phyloP scores from a whole-genome alignment of 176 grass and related monocot species.

The Oryza rufipogon region DNA sequence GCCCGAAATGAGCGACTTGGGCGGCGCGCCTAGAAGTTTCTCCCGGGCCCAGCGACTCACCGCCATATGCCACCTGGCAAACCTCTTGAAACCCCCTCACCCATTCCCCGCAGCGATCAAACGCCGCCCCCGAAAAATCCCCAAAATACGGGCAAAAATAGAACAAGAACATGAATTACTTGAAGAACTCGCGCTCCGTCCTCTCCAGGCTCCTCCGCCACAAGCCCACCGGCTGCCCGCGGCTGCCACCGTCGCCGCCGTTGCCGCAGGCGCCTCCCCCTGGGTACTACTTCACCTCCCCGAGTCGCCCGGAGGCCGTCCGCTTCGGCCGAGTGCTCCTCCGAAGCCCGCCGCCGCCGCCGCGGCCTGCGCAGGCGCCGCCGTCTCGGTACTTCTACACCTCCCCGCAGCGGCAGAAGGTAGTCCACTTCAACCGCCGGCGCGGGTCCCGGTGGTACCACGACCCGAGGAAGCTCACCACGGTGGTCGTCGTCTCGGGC shows the following conservation, averaged over 20 bases:
- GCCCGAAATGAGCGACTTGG: background rate
- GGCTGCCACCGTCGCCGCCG: background rate
- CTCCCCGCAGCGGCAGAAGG: constrained; percentile 48
- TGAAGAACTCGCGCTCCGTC: constrained; percentile 51
- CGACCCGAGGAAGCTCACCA: constrained; percentile 62
- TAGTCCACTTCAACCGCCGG: constrained; percentile 71
- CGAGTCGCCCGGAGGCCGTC: constrained; percentile 18
- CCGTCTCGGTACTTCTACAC: constrained; percentile 45
- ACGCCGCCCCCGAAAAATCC: constrained; percentile 16
- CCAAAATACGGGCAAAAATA: background rate
- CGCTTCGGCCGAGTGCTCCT: constrained; percentile 39
- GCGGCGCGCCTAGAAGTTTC: background rate
- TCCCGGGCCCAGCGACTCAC: background rate
- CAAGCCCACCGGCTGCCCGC: background rate
- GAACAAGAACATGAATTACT: constrained; percentile 35
- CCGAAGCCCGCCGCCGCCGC: background rate
- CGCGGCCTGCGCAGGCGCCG: constrained; percentile 8
- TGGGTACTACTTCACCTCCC: constrained; percentile 42
- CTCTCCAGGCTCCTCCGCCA: constrained; percentile 46
- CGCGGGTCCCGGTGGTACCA: constrained; percentile 71
- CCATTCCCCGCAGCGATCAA: constrained; percentile 9
- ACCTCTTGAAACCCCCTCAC: background rate
- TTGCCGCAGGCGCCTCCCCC: background rate
- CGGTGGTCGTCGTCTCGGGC: constrained; percentile 48
- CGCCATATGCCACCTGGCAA: constrained; percentile 12